Evolutionary conservation across 148 eudicot genomes (phyloP).

Genomic region (Agrostemma githago): DNA sequence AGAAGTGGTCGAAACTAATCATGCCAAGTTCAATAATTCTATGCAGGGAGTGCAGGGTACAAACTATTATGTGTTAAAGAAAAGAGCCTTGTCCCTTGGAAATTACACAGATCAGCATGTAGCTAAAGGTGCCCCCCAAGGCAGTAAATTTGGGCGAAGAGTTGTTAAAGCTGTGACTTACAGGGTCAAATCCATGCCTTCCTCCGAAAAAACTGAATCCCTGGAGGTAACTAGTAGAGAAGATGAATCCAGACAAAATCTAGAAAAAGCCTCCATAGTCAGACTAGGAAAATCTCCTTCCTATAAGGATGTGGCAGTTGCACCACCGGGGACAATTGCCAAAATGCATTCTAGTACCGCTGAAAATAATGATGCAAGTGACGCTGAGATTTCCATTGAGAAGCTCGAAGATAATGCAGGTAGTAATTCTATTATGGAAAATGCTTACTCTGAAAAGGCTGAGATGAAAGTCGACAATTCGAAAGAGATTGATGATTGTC

Average conservation of each 20-base stretch:
- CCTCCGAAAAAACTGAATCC: conserved; percentile 40
- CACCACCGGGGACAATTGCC: conserved; percentile 89
- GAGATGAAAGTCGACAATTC: conserved; percentile 29
- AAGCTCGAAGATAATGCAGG: conserved; percentile 31
- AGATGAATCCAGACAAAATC: conserved; percentile 40
- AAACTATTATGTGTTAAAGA: conserved; percentile 68
- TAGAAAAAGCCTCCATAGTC: conserved; percentile 65
- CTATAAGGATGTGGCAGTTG: conserved; percentile 95
- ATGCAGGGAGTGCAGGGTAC: conserved; percentile 34
- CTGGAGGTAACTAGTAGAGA: conserved; percentile 40
- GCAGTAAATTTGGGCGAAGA: conserved; percentile 74
- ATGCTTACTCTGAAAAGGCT: conserved; percentile 19
- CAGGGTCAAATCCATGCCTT: conserved; percentile 79
- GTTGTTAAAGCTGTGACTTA: conserved; percentile 68
- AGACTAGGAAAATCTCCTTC: conserved; percentile 94
- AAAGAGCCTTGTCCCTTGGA: conserved; percentile 56
- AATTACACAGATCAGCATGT: conserved; percentile 55
- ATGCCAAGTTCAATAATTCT: conserved; percentile 45
- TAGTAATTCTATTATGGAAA: conserved; percentile 26
- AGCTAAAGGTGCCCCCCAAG: conserved; percentile 43
- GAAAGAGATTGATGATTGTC: conserved; percentile 33
- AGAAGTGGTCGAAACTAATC: conserved; percentile 60
- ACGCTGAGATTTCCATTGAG: conserved; percentile 25
- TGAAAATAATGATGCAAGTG: conserved; percentile 33
- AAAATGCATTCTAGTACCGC: conserved; percentile 49